phyloP scores from a whole-genome alignment of 129 eudicot species.

The Cynara cardunculus region DNA sequence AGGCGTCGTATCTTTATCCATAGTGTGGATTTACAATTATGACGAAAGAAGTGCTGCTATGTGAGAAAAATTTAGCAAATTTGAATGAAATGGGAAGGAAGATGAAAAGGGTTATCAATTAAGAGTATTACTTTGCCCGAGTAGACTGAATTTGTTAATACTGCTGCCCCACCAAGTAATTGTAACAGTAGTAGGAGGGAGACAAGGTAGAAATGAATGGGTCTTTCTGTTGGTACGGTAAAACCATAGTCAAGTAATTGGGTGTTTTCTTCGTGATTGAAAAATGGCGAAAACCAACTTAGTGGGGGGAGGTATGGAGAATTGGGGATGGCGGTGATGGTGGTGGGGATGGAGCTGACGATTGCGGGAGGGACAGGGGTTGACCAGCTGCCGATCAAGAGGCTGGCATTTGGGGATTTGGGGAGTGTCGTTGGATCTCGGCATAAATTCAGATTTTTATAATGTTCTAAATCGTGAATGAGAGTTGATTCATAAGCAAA shows the following conservation, averaged over 20 bases:
- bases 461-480: not conserved
- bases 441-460: not conserved
- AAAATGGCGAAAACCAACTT: not conserved
- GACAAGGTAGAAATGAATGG: not conserved
- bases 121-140: not conserved
- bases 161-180: not conserved
- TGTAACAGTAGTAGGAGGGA: not conserved
- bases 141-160: not conserved
- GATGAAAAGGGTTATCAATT: not conserved
- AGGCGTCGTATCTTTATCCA: slow-evolving; percentile 32
- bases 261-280: not conserved
- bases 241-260: not conserved
- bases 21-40: not conserved
- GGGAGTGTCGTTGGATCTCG: not conserved
- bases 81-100: not conserved
- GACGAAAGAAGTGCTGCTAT: not conserved
- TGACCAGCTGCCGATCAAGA: not conserved
- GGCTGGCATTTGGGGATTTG: slow-evolving; percentile 5
- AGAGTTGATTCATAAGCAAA: too few species aligned
- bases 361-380: too few species aligned
- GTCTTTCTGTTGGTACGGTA: not conserved
- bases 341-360: not conserved
- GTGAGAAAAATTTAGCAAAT: not conserved
- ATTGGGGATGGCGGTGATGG: not conserved
- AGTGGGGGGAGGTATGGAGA: not conserved